These are phyloP conservation scores for Allium sativum DNA, from an alignment of 106 monocot genomes.

Conservation along the genomic window DNA sequence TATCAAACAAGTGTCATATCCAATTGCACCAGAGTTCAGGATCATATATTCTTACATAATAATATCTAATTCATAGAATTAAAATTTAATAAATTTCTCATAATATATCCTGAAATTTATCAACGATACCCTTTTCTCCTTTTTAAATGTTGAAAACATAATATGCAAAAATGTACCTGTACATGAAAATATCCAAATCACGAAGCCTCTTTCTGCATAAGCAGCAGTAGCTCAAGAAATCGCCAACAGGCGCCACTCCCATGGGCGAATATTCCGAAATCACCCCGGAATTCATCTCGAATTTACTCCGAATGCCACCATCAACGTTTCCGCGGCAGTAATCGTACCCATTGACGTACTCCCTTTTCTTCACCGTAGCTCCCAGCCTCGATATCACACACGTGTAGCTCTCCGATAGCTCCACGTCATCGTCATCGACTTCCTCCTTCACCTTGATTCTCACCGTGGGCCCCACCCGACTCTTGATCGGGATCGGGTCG, in stretches of 20 bases:
- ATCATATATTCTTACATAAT: no score
- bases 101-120: no score
- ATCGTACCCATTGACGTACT: constrained; percentile 17
- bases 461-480: background rate
- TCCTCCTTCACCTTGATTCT: background rate
- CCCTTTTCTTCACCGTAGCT: constrained; percentile 30
- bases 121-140: no score
- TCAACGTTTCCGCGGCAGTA: background rate
- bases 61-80: no score
- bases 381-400: constrained; percentile 37
- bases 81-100: no score
- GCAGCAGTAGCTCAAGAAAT: constrained; percentile 35
- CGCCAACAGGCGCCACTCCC: background rate
- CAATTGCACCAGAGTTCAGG: no score
- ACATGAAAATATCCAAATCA: constrained; percentile 67
- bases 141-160: background rate
- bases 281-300: constrained; percentile 1
- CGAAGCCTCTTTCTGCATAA: constrained; percentile 49
- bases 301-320: constrained; percentile 9
- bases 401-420: constrained; percentile 47
- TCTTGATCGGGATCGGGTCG: constrained; percentile 23
- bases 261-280: constrained; percentile 6
- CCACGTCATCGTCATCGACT: constrained; percentile 11
- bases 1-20: no score
- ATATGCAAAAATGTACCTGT: constrained; percentile 24